phyloP scores from a whole-genome alignment of 169 alveolate species.

The Cryptosporidium tyzzeri region DNA sequence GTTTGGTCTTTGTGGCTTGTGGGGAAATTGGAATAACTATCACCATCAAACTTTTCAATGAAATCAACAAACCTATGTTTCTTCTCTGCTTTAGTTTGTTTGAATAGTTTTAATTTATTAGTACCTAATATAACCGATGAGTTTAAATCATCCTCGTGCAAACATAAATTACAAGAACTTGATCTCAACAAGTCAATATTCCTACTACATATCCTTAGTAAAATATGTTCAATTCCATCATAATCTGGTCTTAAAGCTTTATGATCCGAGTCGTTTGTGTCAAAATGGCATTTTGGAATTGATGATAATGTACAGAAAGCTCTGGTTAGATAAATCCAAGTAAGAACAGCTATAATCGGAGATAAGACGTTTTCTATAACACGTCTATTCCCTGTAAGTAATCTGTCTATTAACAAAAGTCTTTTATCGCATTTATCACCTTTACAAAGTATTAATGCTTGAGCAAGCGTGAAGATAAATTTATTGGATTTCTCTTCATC shows the following conservation, averaged over 20 bases:
- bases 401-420: constrained; percentile 25
- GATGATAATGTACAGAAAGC: constrained; percentile 19
- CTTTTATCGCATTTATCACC: constrained; percentile 27
- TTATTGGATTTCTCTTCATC: constrained; percentile 27
- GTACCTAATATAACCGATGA: constrained; percentile 24
- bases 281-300: constrained; percentile 44
- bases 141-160: constrained; percentile 27
- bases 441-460: constrained; percentile 28
- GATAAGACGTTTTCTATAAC: constrained; percentile 2
- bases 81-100: not conserved
- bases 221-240: constrained; percentile 51
- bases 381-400: not conserved
- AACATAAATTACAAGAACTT: constrained; percentile 1
- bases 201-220: constrained; percentile 24
- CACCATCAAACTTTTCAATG: not conserved
- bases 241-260: constrained; percentile 1
- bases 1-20: constrained; percentile 42
- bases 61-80: not conserved
- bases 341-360: constrained; percentile 28
- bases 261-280: not conserved
- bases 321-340: constrained; percentile 47
- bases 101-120: not conserved
- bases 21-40: constrained; percentile 13
- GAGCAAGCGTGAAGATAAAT: constrained; percentile 24
- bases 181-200: not conserved